phyloP scores from a whole-genome alignment of 345 rosid genomes.

The Euphorbia peplus region DNA sequence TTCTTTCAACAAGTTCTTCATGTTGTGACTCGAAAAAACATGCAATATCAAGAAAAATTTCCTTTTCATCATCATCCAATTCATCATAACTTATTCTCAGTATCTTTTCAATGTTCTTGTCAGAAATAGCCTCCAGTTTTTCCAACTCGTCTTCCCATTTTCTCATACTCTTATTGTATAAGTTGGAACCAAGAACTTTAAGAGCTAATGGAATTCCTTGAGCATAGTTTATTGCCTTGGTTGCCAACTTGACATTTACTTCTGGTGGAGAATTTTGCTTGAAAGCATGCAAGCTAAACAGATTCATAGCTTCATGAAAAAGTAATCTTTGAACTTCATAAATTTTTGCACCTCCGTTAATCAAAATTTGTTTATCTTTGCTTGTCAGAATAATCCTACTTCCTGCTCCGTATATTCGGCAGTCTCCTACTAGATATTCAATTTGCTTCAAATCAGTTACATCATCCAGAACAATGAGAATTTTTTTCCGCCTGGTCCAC shows the following conservation, averaged over 20 bases:
- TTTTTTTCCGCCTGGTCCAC: background rate
- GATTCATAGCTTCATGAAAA: background rate
- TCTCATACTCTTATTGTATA: background rate
- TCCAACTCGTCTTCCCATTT: background rate
- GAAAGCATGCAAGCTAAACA: constrained; percentile 10
- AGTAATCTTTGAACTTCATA: background rate
- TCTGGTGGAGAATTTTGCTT: background rate
- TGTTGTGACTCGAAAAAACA: constrained; percentile 2
- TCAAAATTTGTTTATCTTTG: constrained; percentile 4
- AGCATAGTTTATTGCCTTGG: background rate
- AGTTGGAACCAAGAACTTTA: background rate
- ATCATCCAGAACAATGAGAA: background rate
- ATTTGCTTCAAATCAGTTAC: background rate
- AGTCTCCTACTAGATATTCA: background rate
- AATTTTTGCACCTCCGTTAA: background rate
- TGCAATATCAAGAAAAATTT: constrained; percentile 16
- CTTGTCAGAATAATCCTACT: constrained; percentile 6
- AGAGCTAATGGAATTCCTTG: constrained; percentile 13
- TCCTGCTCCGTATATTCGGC: background rate
- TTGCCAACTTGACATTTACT: background rate
- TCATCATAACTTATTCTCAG: constrained; percentile 9
- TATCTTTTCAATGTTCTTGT: background rate
- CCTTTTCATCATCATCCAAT: background rate
- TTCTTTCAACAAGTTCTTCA: background rate
- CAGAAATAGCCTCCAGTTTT: background rate